Percentiles rank a stretch among this genome's conserved stretches.
Evolutionary conservation across 345 rosid species (phyloP).

Genomic region (Litchi chinensis): DNA sequence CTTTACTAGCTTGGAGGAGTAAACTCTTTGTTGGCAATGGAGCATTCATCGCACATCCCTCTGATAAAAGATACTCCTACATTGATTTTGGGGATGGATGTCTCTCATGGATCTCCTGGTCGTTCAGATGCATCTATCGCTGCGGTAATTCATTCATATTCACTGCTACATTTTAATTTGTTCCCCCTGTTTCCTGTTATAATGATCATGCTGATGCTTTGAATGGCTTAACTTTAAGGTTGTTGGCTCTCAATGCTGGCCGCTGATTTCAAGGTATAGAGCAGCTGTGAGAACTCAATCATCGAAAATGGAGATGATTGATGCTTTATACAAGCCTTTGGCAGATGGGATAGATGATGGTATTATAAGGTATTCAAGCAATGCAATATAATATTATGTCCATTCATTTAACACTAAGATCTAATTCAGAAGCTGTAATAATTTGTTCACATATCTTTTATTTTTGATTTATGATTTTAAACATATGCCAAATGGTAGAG

Average conservation of each 20-base stretch:
- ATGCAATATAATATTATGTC: background rate
- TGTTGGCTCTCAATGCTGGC: slow-evolving; percentile 87
- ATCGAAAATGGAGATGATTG: slow-evolving; percentile 82
- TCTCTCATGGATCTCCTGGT: slow-evolving; percentile 93
- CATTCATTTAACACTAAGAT: background rate
- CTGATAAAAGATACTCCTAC: slow-evolving; percentile 70
- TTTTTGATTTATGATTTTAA: background rate
- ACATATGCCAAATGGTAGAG: background rate
- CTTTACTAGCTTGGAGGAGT: slow-evolving; percentile 83
- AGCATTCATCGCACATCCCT: slow-evolving; percentile 51
- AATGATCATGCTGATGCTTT: background rate
- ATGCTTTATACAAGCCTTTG: slow-evolving; percentile 74
- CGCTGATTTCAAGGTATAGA: slow-evolving; percentile 79
- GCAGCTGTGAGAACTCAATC: slow-evolving; percentile 91
- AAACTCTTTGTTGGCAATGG: slow-evolving; percentile 80
- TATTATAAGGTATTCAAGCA: slow-evolving; percentile 62
- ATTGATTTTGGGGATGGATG: slow-evolving; percentile 95
- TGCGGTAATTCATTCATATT: slow-evolving; percentile 54
- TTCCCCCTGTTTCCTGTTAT: background rate
- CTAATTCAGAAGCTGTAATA: background rate
- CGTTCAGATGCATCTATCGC: slow-evolving; percentile 72
- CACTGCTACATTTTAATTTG: background rate
- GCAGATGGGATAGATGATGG: slow-evolving; percentile 68
- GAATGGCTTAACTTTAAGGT: slow-evolving; percentile 51
- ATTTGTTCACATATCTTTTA: background rate